phyloP scores from a whole-genome alignment of 108 stramenopile species.

The Skeletonema costatum region DNA sequence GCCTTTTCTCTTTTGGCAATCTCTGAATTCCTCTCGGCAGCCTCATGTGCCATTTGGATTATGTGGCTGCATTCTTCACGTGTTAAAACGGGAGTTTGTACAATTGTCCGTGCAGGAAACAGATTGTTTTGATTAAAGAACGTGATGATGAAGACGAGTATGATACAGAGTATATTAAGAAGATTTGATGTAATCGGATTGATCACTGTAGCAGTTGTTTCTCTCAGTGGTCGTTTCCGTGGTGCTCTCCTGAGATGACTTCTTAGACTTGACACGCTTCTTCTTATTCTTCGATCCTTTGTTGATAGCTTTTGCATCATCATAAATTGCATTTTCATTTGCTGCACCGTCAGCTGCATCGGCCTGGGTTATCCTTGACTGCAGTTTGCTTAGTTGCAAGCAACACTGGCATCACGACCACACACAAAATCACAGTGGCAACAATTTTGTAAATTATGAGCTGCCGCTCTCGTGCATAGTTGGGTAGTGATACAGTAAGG shows the following conservation, averaged over 20 bases:
- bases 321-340: not conserved
- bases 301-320: not conserved
- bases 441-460: constrained; percentile 6
- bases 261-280: not conserved
- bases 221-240: not conserved
- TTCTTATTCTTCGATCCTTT: not conserved
- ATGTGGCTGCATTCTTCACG: constrained; percentile 58
- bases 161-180: constrained; percentile 1
- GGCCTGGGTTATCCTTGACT: too few species aligned
- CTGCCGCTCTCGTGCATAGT: constrained; percentile 2
- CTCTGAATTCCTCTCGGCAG: constrained; percentile 45
- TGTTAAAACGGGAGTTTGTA: constrained; percentile 58
- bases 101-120: constrained; percentile 48
- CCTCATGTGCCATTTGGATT: constrained; percentile 56
- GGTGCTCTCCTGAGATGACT: too few species aligned
- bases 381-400: not conserved
- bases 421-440: not conserved
- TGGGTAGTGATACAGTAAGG: constrained; percentile 1
- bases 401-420: not conserved
- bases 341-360: not conserved
- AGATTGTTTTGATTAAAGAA: constrained; percentile 53
- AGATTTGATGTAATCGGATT: not conserved
- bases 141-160: constrained; percentile 17
- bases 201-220: not conserved
- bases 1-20: constrained; percentile 7